A percentile compares a stretch with the other conserved stretches of the same genome.
These are phyloP conservation scores for Aspergillus vadensis DNA, from an alignment of 2,329 filamentous ascomycete species.

Conservation along the genomic window DNA sequence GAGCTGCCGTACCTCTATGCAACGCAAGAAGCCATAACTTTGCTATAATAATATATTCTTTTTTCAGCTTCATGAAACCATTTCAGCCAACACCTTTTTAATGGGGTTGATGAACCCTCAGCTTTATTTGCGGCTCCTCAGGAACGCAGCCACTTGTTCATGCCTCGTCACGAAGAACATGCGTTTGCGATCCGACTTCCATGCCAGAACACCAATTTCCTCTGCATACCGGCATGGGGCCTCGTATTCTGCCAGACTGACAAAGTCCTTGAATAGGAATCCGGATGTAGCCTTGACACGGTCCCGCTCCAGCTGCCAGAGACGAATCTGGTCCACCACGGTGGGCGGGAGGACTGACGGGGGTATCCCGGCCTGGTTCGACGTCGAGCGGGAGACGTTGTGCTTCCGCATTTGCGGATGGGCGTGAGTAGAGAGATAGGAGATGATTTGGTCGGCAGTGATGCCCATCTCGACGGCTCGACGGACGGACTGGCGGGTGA, in stretches of 20 bases:
- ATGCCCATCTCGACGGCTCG: constrained; percentile 87
- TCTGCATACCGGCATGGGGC: constrained; percentile 67
- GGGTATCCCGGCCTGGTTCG: constrained; percentile 41
- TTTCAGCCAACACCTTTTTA: neutral
- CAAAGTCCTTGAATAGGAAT: constrained; percentile 89
- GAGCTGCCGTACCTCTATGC: neutral
- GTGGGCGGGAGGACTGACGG: constrained; percentile 83
- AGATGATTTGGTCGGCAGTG: constrained; percentile 91
- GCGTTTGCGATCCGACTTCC: constrained; percentile 76
- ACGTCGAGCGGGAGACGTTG: constrained; percentile 40
- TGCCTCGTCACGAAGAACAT: constrained; percentile 92
- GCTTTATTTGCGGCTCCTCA: constrained; percentile 61
- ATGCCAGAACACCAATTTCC: constrained; percentile 85
- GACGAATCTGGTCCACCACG: constrained; percentile 92
- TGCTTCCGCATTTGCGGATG: constrained; percentile 88
- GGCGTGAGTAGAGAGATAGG: constrained; percentile 86
- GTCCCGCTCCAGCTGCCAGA: constrained; percentile 98
- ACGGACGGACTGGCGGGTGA: constrained; percentile 85
- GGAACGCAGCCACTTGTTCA: constrained; percentile 82
- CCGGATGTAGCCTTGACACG: constrained; percentile 82
- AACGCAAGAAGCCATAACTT: neutral
- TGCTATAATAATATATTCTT: neutral
- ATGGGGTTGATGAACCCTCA: neutral
- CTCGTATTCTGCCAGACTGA: constrained; percentile 65
- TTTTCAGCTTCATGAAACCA: too few relatives aligned